Evolutionary conservation across 345 rosid species (phyloP), one percentile per base, ranked within the genome.

Genomic region (Brassica carinata): DNA sequence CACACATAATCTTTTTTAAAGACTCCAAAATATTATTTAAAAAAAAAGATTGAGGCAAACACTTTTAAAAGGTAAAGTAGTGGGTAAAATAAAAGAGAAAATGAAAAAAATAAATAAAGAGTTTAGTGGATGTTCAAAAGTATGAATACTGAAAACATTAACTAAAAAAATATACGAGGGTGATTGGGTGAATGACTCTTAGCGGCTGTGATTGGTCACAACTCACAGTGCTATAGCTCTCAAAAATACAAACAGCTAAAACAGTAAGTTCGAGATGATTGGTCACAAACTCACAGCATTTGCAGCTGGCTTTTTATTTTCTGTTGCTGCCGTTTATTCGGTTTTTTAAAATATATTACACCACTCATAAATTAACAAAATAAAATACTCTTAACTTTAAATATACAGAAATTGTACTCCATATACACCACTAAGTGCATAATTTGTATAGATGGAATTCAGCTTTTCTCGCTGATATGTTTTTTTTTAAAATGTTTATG

Each of bases 81-180:
- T 78, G 66, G 71, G 65, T n/a, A 51, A 53, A 34, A 18, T 27
- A 31, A n/a, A 36, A 31, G 0, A 19, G 1, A 61, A 29, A 69
- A 69, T 68, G 45, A 33, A 65, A 33, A 31, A 1, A 64, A n/a
- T n/a, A n/a, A 33, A 64, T 2, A 64, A 61, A 61, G 5, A 65
- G 5, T 13, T 58, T 70, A 62, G 75, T 70, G 75, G 75, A 77
- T 19, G 53, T 45, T 77, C 70, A 77, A 62, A 70, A 29, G 45
- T 17, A 1, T 27, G 48, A 67, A 15, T 19, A 67, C 27, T 55
- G 79, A 18, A 31, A 36, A 34, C 5, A 48, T 48, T 4, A 48
- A 48, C 53, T 43, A 14, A 43, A 14, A 43, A n/a, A 53, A 6
- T 53, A 53, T 53, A 53, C 15, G 58, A 53, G 58, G 58, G 58